Percentiles rank a stretch among this genome's conserved stretches.
These are phyloP conservation scores for Pleurotus eryngii DNA, from an alignment of 768 basidiomycete genomes.

Conservation along the genomic window DNA sequence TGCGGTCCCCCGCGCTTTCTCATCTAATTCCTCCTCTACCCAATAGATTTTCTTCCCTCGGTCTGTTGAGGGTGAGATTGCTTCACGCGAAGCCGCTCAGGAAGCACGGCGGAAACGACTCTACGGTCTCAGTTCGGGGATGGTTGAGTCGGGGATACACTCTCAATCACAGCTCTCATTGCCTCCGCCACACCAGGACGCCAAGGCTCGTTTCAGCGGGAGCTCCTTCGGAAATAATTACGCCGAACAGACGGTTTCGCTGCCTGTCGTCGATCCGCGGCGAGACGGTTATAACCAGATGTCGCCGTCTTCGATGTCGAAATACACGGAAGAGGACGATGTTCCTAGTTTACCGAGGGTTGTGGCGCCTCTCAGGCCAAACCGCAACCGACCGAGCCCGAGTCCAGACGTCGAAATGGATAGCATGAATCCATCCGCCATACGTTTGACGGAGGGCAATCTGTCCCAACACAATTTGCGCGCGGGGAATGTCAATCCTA, in stretches of 20 bases:
- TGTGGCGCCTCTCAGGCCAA: slow-evolving; percentile 33
- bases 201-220: slow-evolving; percentile 1
- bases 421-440: slow-evolving; percentile 17
- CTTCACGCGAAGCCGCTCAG: slow-evolving; percentile 43
- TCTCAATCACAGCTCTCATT: slow-evolving; percentile 9
- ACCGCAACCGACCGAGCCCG: slow-evolving; percentile 31
- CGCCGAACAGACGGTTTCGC: slow-evolving; percentile 4
- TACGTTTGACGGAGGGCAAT: slow-evolving; percentile 37
- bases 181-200: not conserved
- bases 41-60: slow-evolving; percentile 81
- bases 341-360: slow-evolving; percentile 10
- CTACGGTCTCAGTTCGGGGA: slow-evolving; percentile 17
- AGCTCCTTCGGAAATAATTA: slow-evolving; percentile 3
- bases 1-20: not conserved
- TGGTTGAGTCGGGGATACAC: slow-evolving; percentile 18
- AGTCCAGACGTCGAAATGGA: slow-evolving; percentile 33
- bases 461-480: slow-evolving; percentile 39
- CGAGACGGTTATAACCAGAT: slow-evolving; percentile 1
- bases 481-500: slow-evolving; percentile 37
- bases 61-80: slow-evolving; percentile 64
- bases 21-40: not conserved
- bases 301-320: slow-evolving; percentile 18
- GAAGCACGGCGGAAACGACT: slow-evolving; percentile 35
- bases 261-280: not conserved
- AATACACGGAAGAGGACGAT: slow-evolving; percentile 28